Evolutionary conservation across 169 alveolate genomes (phyloP).

Genomic region (Besnoitia besnoiti): DNA sequence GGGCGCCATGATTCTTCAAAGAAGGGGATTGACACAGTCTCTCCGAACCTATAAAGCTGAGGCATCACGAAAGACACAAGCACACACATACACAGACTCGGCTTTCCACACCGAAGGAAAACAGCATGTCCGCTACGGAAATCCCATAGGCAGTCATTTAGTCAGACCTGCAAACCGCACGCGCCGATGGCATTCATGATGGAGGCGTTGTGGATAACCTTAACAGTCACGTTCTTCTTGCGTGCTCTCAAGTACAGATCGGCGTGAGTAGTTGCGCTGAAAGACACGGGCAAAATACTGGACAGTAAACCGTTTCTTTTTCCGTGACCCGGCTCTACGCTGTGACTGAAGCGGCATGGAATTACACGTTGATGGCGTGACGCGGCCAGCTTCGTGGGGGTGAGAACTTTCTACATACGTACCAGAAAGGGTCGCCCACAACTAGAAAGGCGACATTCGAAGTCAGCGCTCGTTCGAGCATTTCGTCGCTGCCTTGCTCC

Average conservation of each 20-base stretch:
- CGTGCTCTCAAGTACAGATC: constrained; percentile 86
- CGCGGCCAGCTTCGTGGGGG: too few relatives aligned
- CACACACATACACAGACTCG: background rate
- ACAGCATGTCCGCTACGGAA: background rate
- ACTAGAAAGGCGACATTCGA: constrained; percentile 84
- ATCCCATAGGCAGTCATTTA: background rate
- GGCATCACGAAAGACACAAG: background rate
- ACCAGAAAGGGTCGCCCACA: constrained; percentile 90
- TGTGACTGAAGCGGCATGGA: background rate
- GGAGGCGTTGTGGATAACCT: constrained; percentile 89
- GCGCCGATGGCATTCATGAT: constrained; percentile 83
- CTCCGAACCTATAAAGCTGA: constrained; percentile 97
- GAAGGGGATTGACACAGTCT: constrained; percentile 97
- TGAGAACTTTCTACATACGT: too few relatives aligned
- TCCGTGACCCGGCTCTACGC: background rate
- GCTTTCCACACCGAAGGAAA: background rate
- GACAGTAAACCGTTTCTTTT: background rate
- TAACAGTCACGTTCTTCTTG: constrained; percentile 81
- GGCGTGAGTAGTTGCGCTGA: constrained; percentile 91
- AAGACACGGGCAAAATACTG: background rate
- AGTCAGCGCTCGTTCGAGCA: constrained; percentile 78
- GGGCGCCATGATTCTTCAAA: constrained; percentile 98
- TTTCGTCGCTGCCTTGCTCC: constrained; percentile 82
- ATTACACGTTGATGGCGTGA: background rate
- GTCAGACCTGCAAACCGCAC: constrained; percentile 80